Base-by-base conservation (phyloP, 2,329 filamentous ascomycete genomes). In the Exophiala sp. region DNA sequence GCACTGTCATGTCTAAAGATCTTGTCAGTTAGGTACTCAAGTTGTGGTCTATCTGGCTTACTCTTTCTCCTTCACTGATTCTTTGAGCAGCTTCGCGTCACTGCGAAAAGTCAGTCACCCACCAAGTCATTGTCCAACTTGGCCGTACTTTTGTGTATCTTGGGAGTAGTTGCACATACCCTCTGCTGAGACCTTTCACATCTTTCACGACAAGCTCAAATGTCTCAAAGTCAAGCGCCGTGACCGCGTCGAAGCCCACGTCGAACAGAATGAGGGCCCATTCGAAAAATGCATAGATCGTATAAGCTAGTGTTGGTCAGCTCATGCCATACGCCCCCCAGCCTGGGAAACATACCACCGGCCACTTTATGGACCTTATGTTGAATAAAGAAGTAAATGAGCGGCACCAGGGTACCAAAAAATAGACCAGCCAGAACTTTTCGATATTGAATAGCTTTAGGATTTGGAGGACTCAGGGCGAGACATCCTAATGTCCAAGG, bases 151-250 rank as follows among this genome's bases (percentile, higher is more conserved):
- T 81, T 79, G 76, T 76, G 82, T 91, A 96, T 78, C 84, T 89
- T 65, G 92, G 92, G 82, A 96, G 91, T 87, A 87, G 87, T 77
- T 86, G 84, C 77, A 99, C 94, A 83, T 99, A 99, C 94, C 92
- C 91, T 89, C 92, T 91, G 79, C 88, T 94, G 68, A 86, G 75
- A 62, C 91, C 91, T 76, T 91, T 92, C 63, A 91, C 81, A 76
- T 97, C 92, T 77, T 84, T 89, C 61, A 99, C 80, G 63, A 91
- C 80, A 66, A 99, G 76, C 71, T 97, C 92, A 68, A 97, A 88
- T 50, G 86, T 84, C 59, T 85, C 80, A 75, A 97, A 99, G 76
- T 99, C 94, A 65, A 95, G 77, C 53, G 89, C 87, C 9, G 94
- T 97, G 55, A 97, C 87, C 48, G 94, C 90, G 75, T 99, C 94